phyloP scores from a whole-genome alignment of 345 rosid species.

The Eutrema heterophyllum region DNA sequence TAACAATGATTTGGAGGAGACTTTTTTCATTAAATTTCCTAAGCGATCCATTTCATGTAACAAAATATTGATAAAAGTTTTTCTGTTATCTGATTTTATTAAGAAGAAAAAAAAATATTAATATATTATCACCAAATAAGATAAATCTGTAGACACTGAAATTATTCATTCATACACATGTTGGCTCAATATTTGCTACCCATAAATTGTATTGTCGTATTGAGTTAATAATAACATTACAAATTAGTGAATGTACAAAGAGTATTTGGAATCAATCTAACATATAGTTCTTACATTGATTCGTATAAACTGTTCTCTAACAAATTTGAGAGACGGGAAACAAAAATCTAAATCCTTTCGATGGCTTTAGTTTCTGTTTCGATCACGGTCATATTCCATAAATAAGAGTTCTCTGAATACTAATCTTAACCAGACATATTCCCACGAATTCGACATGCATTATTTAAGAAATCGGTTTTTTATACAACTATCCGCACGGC shows the following conservation, averaged over 20 bases:
- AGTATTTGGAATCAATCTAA: too few species aligned
- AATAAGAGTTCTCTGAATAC: too few species aligned
- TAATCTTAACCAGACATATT: not conserved
- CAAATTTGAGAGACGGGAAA: not conserved
- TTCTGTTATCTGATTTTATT: too few species aligned
- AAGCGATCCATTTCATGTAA: not conserved
- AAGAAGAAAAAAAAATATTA: too few species aligned
- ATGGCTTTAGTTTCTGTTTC: too few species aligned
- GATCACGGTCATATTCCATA: too few species aligned
- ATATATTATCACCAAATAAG: not conserved
- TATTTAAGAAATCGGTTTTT: not conserved
- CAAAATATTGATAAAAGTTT: not conserved
- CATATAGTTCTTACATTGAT: too few species aligned
- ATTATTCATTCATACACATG: not conserved
- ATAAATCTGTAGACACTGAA: not conserved
- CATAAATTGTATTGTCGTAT: too few species aligned
- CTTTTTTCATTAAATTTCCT: not conserved
- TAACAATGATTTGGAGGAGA: not conserved
- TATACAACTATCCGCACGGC: not conserved
- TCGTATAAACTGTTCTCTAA: not conserved
- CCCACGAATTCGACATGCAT: not conserved
- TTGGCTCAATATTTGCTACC: not conserved
- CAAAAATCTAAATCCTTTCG: not conserved
- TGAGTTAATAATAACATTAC: too few species aligned
- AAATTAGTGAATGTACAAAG: too few species aligned